Evolutionary conservation across 2,329 filamentous ascomycete species (phyloP).

Genomic region (Chaetomium strumarium): DNA sequence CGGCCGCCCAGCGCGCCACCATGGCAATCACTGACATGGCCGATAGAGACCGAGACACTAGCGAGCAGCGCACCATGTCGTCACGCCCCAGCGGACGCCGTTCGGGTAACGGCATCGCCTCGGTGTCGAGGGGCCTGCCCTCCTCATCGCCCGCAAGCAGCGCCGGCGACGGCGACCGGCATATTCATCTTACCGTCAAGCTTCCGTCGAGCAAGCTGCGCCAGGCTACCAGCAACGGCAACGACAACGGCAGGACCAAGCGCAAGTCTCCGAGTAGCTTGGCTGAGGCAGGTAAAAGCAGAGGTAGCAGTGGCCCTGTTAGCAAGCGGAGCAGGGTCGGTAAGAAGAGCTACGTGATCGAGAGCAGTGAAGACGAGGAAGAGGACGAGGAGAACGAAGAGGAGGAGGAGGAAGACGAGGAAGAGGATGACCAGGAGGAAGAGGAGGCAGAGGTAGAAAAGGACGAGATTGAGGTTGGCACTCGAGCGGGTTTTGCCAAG

Average conservation of each 20-base stretch:
- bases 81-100: constrained; percentile 41
- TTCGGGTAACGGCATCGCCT: constrained; percentile 37
- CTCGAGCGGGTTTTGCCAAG: constrained; percentile 23
- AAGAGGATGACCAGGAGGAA: constrained; percentile 21
- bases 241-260: constrained; percentile 28
- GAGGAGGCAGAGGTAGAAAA: constrained; percentile 26
- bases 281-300: constrained; percentile 24
- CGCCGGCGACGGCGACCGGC: constrained; percentile 33
- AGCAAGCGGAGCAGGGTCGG: constrained; percentile 46
- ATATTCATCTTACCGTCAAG: constrained; percentile 48
- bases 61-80: constrained; percentile 39
- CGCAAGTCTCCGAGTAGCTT: constrained; percentile 25
- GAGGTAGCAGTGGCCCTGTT: constrained; percentile 29
- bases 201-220: constrained; percentile 47
- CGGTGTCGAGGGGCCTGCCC: constrained; percentile 38
- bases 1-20: constrained; percentile 41
- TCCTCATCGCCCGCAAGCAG: constrained; percentile 35
- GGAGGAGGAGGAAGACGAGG: constrained; percentile 29
- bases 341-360: constrained; percentile 56
- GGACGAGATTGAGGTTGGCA: constrained; percentile 26
- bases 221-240: constrained; percentile 39
- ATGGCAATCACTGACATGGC: constrained; percentile 46
- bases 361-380: constrained; percentile 37
- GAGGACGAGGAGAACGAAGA: constrained; percentile 15
- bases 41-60: constrained; percentile 38